phyloP scores from a whole-genome alignment of 352 stramenopile genomes.

The Chrysophaeum taylorii region DNA sequence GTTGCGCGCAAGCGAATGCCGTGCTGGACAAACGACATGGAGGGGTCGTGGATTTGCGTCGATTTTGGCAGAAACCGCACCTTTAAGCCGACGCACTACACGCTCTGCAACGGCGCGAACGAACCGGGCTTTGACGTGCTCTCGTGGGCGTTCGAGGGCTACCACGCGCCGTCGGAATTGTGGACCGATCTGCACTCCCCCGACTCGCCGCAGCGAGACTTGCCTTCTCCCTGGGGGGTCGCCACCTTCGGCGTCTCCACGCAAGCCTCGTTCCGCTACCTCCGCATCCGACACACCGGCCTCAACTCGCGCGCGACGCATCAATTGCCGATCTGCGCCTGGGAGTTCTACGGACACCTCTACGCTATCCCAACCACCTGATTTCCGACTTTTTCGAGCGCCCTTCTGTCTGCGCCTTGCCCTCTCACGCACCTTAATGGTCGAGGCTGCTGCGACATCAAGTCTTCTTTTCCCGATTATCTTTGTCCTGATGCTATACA shows the following conservation, averaged over 20 bases:
- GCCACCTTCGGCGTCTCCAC: background rate
- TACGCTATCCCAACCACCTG: no score
- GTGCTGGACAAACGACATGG: background rate
- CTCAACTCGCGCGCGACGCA: background rate
- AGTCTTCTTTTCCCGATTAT: no score
- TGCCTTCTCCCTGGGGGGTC: background rate
- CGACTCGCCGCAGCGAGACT: background rate
- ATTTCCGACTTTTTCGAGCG: no score
- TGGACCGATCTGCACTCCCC: background rate
- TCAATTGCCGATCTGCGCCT: background rate
- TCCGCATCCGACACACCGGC: background rate
- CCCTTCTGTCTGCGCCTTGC: no score
- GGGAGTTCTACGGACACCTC: constrained; percentile 12
- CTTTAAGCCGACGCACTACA: constrained; percentile 12
- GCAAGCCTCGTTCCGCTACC: background rate
- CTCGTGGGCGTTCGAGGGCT: constrained; percentile 1
- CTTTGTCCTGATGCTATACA: no score
- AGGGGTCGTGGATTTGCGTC: constrained; percentile 5
- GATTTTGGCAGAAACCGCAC: constrained; percentile 8
- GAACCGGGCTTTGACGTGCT: constrained; percentile 1
- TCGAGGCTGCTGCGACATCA: no score
- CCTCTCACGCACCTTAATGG: no score
- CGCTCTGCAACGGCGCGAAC: background rate
- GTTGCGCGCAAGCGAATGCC: constrained; percentile 1
- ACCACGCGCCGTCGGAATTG: background rate